Evolutionary conservation across 2,329 filamentous ascomycete species (phyloP).

Genomic region (Colletotrichum camelliae): DNA sequence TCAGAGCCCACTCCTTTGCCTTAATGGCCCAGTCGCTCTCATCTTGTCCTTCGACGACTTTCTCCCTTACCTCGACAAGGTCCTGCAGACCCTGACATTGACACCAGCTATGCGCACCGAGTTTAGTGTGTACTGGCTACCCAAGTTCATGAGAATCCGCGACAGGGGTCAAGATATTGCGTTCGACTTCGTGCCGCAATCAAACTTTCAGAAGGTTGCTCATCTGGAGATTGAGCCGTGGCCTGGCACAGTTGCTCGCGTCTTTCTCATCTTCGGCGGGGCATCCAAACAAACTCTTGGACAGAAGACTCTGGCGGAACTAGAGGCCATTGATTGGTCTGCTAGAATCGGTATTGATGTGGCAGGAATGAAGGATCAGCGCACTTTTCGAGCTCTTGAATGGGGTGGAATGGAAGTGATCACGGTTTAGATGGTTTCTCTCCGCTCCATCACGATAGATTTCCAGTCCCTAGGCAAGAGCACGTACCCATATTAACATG

Average conservation of each 20-base stretch:
- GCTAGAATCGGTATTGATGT: neutral
- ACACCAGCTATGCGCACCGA: conserved; percentile 19
- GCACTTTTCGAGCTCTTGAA: neutral
- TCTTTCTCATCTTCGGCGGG: neutral
- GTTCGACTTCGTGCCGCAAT: conserved; percentile 21
- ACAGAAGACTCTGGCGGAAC: neutral
- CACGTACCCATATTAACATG: neutral
- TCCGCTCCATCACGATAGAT: neutral
- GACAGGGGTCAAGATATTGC: neutral
- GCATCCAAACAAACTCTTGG: neutral
- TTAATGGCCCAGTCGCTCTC: neutral
- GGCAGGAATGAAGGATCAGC: neutral
- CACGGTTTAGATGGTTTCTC: neutral
- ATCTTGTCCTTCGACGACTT: neutral
- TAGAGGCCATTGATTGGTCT: neutral
- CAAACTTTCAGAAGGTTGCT: neutral
- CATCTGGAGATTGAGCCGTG: neutral
- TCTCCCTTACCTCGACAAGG: conserved; percentile 6
- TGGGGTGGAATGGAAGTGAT: neutral
- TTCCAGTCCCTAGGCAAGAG: neutral
- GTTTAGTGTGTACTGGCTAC: conserved; percentile 22
- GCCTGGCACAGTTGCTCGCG: neutral
- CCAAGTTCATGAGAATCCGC: conserved; percentile 4
- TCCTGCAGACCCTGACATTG: conserved; percentile 6
- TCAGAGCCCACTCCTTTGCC: neutral